Evolutionary conservation across 2,329 filamentous ascomycete species (phyloP).

Genomic region (Zopfia rhizophila): DNA sequence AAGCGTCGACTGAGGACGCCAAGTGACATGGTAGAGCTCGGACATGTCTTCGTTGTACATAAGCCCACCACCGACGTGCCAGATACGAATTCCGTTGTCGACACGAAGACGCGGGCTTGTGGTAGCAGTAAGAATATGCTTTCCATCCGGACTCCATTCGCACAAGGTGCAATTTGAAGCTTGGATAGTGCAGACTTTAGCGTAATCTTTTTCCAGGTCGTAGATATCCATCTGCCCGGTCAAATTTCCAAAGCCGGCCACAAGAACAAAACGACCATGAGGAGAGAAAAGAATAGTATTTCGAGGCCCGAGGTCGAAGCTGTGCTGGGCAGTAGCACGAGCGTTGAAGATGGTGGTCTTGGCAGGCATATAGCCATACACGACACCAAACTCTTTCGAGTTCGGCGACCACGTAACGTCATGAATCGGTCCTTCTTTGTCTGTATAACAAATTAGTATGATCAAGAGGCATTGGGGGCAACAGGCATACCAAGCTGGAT

Average conservation of each 20-base stretch:
- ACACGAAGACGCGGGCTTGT: conserved; percentile 94
- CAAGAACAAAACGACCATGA: conserved; percentile 88
- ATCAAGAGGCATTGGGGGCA: not conserved
- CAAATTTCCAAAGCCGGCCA: conserved; percentile 97
- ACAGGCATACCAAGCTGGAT: conserved; percentile 72
- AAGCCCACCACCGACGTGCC: conserved; percentile 86
- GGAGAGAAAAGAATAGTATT: conserved; percentile 97
- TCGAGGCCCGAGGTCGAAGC: conserved; percentile 85
- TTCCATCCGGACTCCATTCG: conserved; percentile 96
- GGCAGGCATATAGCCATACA: conserved; percentile 99
- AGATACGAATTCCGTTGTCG: conserved; percentile 95
- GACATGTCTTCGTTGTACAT: conserved; percentile 97
- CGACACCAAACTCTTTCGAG: conserved; percentile 95
- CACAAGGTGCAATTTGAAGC: conserved; percentile 96
- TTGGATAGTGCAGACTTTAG: conserved; percentile 92
- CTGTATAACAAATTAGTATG: conserved; percentile 53
- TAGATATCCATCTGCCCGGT: conserved; percentile 98
- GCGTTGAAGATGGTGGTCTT: conserved; percentile 99
- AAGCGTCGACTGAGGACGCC: conserved; percentile 78
- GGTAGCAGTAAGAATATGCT: conserved; percentile 96
- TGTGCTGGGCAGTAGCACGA: conserved; percentile 82
- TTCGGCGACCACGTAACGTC: conserved; percentile 99
- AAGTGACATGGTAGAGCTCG: conserved; percentile 88
- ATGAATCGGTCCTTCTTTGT: conserved; percentile 98
- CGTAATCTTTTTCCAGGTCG: conserved; percentile 92